Percentiles rank a stretch among this genome's conserved stretches.
Evolutionary conservation across 2,329 filamentous ascomycete species (phyloP).

Genomic region (Botrytis deweyae): DNA sequence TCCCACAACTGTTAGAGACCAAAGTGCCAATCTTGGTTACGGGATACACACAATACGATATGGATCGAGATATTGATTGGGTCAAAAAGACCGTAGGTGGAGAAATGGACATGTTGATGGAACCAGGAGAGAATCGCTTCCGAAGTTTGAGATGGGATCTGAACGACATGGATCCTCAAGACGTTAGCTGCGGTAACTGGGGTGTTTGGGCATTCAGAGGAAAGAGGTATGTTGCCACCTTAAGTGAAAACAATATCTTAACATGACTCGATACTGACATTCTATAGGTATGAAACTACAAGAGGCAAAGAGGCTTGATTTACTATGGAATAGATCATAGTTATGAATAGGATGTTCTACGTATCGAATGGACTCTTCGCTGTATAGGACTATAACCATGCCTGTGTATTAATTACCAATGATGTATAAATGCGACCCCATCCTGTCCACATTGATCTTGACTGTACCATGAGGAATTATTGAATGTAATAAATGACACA

Average conservation of each 20-base stretch:
- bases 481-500: conserved; percentile 5
- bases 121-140: conserved; percentile 93
- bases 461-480: conserved; percentile 1
- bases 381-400: no score
- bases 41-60: conserved; percentile 93
- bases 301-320: conserved; percentile 28
- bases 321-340: neutral
- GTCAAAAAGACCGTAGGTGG: conserved; percentile 80
- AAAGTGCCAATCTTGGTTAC: conserved; percentile 94
- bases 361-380: neutral
- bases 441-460: neutral
- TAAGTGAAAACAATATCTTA: neutral
- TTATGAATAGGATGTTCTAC: neutral
- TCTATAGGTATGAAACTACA: conserved; percentile 39
- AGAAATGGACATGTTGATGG: conserved; percentile 87
- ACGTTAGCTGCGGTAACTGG: conserved; percentile 95
- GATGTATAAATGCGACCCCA: conserved; percentile 1
- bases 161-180: conserved; percentile 91
- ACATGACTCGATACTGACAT: conserved; percentile 21
- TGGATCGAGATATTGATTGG: conserved; percentile 90
- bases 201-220: conserved; percentile 96
- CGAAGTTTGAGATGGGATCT: conserved; percentile 94
- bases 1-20: conserved; percentile 88
- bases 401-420: neutral
- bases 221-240: conserved; percentile 68